Conservation (phyloP, 2,329 filamentous ascomycete species). For the Helotiales sp. region DNA sequence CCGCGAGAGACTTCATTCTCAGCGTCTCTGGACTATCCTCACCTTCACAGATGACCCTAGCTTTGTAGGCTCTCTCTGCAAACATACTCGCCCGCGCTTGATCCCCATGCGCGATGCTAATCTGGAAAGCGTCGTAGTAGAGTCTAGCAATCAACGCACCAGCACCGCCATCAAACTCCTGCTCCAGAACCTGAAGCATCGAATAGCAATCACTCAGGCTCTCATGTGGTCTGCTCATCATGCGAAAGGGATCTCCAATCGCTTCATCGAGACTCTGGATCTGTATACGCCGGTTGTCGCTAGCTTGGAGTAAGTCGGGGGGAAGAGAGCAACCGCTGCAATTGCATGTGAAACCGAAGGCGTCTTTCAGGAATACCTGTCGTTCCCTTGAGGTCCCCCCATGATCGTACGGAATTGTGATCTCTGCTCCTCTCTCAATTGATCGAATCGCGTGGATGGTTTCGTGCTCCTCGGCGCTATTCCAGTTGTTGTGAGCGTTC, state of each 20-base stretch:
- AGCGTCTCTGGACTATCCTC: too few species aligned
- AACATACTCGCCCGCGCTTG: slow-evolving; percentile 43
- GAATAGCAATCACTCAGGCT: slow-evolving; percentile 32
- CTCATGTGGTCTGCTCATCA: slow-evolving; percentile 27
- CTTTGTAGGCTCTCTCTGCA: slow-evolving; percentile 37
- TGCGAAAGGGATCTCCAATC: slow-evolving; percentile 31
- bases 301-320: slow-evolving; percentile 25
- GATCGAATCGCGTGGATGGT: slow-evolving; percentile 22
- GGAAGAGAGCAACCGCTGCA: slow-evolving; percentile 32
- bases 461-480: slow-evolving; percentile 9
- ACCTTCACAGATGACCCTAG: too few species aligned
- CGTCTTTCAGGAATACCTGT: slow-evolving; percentile 26
- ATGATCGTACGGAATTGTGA: slow-evolving; percentile 23
- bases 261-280: slow-evolving; percentile 35
- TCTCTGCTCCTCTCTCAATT: slow-evolving; percentile 26
- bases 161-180: slow-evolving; percentile 21
- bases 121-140: slow-evolving; percentile 44
- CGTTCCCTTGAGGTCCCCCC: slow-evolving; percentile 8
- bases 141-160: slow-evolving; percentile 29
- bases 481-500: slow-evolving; percentile 26
- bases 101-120: slow-evolving; percentile 42
- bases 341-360: slow-evolving; percentile 37
- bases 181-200: slow-evolving; percentile 30
- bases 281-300: slow-evolving; percentile 32
- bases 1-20: too few species aligned